Percentiles rank a stretch among this genome's conserved stretches.
Evolutionary conservation across 2,329 filamentous ascomycete species (phyloP).

Genomic region (Xylariaceae sp.): DNA sequence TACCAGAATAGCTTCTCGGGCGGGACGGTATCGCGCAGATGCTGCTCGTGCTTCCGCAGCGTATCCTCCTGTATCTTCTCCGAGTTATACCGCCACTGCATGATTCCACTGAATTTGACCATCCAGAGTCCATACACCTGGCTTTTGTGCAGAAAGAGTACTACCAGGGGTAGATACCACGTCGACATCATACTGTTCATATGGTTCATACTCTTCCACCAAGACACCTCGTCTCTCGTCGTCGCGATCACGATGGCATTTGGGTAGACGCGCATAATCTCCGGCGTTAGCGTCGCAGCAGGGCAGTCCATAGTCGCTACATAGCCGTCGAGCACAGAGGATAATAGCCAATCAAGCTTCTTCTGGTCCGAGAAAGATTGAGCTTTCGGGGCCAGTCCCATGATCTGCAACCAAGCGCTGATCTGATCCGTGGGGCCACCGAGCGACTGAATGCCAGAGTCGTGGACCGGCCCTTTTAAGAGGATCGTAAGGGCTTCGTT

Average conservation of each 20-base stretch:
- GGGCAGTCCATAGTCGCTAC: slow-evolving; percentile 52
- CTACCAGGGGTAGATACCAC: slow-evolving; percentile 44
- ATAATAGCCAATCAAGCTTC: slow-evolving; percentile 45
- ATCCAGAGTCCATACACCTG: slow-evolving; percentile 44
- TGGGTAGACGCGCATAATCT: slow-evolving; percentile 57
- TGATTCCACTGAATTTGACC: slow-evolving; percentile 41
- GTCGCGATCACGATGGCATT: slow-evolving; percentile 57
- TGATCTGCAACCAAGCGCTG: slow-evolving; percentile 43
- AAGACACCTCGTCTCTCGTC: slow-evolving; percentile 46
- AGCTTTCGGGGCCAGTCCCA: slow-evolving; percentile 42
- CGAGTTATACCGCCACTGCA: slow-evolving; percentile 42
- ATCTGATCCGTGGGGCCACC: slow-evolving; percentile 46
- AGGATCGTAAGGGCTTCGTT: slow-evolving; percentile 48
- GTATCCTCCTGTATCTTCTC: slow-evolving; percentile 41
- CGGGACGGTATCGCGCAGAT: slow-evolving; percentile 43
- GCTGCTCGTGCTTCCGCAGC: slow-evolving; percentile 41
- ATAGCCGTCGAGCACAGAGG: slow-evolving; percentile 46
- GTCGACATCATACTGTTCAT: slow-evolving; percentile 44
- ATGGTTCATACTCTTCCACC: slow-evolving; percentile 47
- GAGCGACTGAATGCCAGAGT: slow-evolving; percentile 46
- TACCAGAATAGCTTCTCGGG: slow-evolving; percentile 46
- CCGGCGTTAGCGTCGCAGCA: slow-evolving; percentile 49
- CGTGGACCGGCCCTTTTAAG: slow-evolving; percentile 45
- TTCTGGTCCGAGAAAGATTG: slow-evolving; percentile 42
- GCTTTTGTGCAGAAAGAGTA: slow-evolving; percentile 44